A percentile compares a stretch with the other conserved stretches of the same genome.
phyloP scores from a whole-genome alignment of 2,329 filamentous ascomycete genomes.

The Rosellinia necatrix region DNA sequence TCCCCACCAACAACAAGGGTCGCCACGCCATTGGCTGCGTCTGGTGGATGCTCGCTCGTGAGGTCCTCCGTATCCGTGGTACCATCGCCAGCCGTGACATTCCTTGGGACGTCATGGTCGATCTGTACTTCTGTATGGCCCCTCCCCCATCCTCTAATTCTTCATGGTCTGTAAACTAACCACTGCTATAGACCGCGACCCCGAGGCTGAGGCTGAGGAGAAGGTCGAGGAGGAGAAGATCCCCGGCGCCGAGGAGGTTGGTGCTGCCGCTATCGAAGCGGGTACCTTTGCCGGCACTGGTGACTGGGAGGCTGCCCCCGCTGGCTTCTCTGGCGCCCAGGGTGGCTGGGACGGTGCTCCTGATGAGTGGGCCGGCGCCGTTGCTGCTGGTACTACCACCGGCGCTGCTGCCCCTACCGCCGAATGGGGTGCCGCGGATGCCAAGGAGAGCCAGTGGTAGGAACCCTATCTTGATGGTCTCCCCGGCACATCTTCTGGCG shows the following conservation, averaged over 20 bases:
- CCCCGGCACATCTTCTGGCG: too few relatives aligned
- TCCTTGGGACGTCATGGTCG: constrained; percentile 99
- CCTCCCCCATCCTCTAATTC: background rate
- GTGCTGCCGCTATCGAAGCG: constrained; percentile 75
- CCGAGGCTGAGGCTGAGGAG: constrained; percentile 99
- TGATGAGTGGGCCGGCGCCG: constrained; percentile 64
- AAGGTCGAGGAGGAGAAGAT: constrained; percentile 94
- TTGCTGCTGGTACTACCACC: constrained; percentile 67
- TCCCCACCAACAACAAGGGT: constrained; percentile 99
- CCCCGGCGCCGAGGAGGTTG: constrained; percentile 82
- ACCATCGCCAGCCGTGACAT: constrained; percentile 95
- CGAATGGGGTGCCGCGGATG: constrained; percentile 70
- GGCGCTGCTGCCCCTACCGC: constrained; percentile 67
- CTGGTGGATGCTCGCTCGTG: constrained; percentile 99
- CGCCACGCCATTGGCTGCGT: constrained; percentile 97
- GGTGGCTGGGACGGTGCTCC: constrained; percentile 59
- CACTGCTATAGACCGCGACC: constrained; percentile 77
- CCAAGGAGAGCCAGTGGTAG: constrained; percentile 46
- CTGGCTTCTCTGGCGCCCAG: constrained; percentile 63
- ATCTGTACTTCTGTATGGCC: constrained; percentile 97
- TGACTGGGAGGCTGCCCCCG: constrained; percentile 86
- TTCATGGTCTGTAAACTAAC: constrained; percentile 9
- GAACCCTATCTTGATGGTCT: background rate
- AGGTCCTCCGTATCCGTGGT: constrained; percentile 98
- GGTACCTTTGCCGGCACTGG: constrained; percentile 65